Percentiles rank a stretch among this genome's conserved stretches.
Evolutionary conservation across 179 eudicot genomes (phyloP).

Genomic region (Spergularia azorica): DNA sequence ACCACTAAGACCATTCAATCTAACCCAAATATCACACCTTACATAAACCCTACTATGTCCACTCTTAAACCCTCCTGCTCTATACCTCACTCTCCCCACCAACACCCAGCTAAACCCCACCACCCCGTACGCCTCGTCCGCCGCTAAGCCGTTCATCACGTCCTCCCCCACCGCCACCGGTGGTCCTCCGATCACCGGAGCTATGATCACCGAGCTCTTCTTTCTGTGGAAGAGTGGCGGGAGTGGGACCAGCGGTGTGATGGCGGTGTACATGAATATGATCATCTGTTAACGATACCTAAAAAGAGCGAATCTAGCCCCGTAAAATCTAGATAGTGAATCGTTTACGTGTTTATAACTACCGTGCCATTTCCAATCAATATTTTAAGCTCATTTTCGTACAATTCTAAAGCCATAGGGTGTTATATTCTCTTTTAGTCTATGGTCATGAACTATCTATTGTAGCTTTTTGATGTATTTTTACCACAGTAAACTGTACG

Average conservation of each 20-base stretch:
- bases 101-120: slow-evolving; percentile 65
- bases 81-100: slow-evolving; percentile 59
- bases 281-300: too few species aligned
- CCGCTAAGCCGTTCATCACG: slow-evolving; percentile 50
- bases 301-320: too few species aligned
- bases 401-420: too few species aligned
- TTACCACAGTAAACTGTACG: too few species aligned
- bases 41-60: slow-evolving; percentile 51
- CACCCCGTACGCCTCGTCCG: slow-evolving; percentile 58
- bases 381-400: too few species aligned
- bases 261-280: slow-evolving; percentile 14
- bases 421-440: too few species aligned
- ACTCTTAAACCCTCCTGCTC: slow-evolving; percentile 53
- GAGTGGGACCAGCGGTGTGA: slow-evolving; percentile 58
- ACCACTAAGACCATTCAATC: slow-evolving; percentile 38
- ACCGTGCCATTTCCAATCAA: too few species aligned
- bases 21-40: slow-evolving; percentile 59
- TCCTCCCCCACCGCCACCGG: slow-evolving; percentile 54
- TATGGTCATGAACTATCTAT: too few species aligned
- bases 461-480: too few species aligned
- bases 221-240: slow-evolving; percentile 60
- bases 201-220: slow-evolving; percentile 54
- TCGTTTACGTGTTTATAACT: too few species aligned
- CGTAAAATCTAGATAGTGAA: too few species aligned
- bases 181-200: slow-evolving; percentile 58